These are phyloP conservation scores for Talaromyces sp. DNA, from an alignment of 2,329 filamentous ascomycete species.

Conservation along the genomic window DNA sequence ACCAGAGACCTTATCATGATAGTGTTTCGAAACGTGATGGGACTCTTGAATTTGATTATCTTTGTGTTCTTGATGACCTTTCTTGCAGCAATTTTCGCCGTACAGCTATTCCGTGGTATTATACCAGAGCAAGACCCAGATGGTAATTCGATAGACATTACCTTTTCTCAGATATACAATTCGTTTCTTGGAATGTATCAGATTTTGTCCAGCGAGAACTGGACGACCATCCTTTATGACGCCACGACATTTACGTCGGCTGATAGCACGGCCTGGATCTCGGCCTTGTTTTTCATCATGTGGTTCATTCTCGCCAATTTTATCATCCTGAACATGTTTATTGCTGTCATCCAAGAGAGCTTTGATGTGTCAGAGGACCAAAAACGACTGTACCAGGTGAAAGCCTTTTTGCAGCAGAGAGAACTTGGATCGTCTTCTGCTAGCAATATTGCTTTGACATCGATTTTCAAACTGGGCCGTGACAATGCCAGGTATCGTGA, in stretches of 20 bases:
- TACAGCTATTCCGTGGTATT: constrained; percentile 86
- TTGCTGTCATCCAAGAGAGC: constrained; percentile 99
- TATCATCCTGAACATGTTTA: constrained; percentile 99
- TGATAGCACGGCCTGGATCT: constrained; percentile 82
- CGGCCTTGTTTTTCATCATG: constrained; percentile 80
- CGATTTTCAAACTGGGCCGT: constrained; percentile 59
- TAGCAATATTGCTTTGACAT: constrained; percentile 63
- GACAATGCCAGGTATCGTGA: constrained; percentile 64
- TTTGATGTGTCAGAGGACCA: constrained; percentile 98
- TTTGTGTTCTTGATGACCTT: constrained; percentile 97
- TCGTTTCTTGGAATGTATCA: constrained; percentile 98
- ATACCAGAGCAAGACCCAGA: constrained; percentile 60
- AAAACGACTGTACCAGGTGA: constrained; percentile 93
- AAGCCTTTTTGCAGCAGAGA: constrained; percentile 86
- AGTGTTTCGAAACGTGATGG: constrained; percentile 84
- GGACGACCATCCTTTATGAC: constrained; percentile 83
- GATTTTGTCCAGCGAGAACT: constrained; percentile 91
- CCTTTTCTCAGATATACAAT: constrained; percentile 90
- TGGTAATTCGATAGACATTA: constrained; percentile 63
- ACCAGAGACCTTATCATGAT: constrained; percentile 80
- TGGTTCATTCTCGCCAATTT: constrained; percentile 97
- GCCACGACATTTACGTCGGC: constrained; percentile 65
- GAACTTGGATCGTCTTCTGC: constrained; percentile 66
- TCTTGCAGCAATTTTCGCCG: constrained; percentile 85
- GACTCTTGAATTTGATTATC: constrained; percentile 89